Percentiles rank a stretch among this genome's conserved stretches.
phyloP scores from a whole-genome alignment of 345 rosid genomes.

The Citrus reticulata region DNA sequence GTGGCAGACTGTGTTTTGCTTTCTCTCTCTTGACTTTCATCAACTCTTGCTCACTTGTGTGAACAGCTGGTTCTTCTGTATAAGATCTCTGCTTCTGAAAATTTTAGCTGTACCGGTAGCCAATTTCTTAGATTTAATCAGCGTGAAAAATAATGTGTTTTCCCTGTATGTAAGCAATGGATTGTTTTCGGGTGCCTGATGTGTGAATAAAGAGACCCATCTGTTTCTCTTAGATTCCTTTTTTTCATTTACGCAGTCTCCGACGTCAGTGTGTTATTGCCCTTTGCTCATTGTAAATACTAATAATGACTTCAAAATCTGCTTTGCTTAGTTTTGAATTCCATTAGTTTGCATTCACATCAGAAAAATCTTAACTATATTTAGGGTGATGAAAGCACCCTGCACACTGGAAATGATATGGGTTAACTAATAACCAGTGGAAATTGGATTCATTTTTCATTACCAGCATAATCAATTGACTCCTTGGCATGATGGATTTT shows the following conservation, averaged over 20 bases:
- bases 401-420: neutral
- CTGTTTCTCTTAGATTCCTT: slow-evolving; percentile 10
- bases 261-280: neutral
- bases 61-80: slow-evolving; percentile 28
- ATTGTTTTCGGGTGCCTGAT: slow-evolving; percentile 32
- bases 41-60: slow-evolving; percentile 25
- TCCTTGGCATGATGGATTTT: neutral
- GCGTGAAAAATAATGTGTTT: slow-evolving; percentile 45
- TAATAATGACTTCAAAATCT: neutral
- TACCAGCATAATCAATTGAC: neutral
- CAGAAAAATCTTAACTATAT: neutral
- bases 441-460: neutral
- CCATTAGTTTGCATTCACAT: neutral
- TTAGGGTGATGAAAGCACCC: neutral
- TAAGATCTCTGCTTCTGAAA: slow-evolving; percentile 30
- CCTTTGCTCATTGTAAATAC: slow-evolving; percentile 2
- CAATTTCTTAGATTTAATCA: slow-evolving; percentile 32
- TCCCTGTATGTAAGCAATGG: slow-evolving; percentile 32
- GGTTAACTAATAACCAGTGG: neutral
- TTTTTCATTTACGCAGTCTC: neutral
- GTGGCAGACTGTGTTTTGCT: slow-evolving; percentile 5
- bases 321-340: neutral
- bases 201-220: slow-evolving; percentile 49
- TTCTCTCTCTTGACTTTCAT: slow-evolving; percentile 15
- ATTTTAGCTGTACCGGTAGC: slow-evolving; percentile 29